Conservation (phyloP, 345 rosid genomes). For the Cochlearia excelsa region DNA sequence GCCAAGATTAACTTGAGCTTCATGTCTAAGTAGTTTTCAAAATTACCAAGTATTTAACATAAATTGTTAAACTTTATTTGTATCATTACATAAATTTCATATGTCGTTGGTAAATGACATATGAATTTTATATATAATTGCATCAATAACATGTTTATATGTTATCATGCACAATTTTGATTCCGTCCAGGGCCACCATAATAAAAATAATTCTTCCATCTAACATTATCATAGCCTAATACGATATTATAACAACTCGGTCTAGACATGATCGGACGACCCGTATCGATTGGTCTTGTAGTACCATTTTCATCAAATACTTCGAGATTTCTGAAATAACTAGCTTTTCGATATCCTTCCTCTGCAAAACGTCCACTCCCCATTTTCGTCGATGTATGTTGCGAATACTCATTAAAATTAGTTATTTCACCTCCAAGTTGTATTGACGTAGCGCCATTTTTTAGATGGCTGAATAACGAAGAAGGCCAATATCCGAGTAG, state of each 20-base stretch:
- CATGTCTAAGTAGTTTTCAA: too few relatives aligned
- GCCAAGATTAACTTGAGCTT: too few relatives aligned
- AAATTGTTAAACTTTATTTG: too few relatives aligned
- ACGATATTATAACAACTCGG: conserved; percentile 45
- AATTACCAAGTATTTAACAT: too few relatives aligned
- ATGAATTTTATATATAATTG: too few relatives aligned
- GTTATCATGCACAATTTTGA: conserved; percentile 33
- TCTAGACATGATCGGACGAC: conserved; percentile 23
- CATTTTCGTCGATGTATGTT: conserved; percentile 42
- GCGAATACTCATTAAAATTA: conserved; percentile 12
- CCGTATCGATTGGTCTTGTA: conserved; percentile 11
- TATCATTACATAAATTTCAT: too few relatives aligned
- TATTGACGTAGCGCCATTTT: conserved; percentile 26
- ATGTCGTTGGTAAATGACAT: too few relatives aligned
- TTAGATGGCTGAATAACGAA: not conserved
- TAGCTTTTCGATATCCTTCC: conserved; percentile 38
- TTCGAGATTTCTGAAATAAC: conserved; percentile 35
- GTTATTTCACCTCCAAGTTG: conserved; percentile 47
- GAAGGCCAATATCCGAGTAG: too few relatives aligned
- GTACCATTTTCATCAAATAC: not conserved
- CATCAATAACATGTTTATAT: too few relatives aligned
- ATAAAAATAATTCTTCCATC: conserved; percentile 44
- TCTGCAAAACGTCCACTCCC: conserved; percentile 47
- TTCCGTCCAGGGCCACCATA: conserved; percentile 55
- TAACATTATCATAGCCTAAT: conserved; percentile 9